These are phyloP conservation scores for Penicillium nordicum DNA, from an alignment of 2,329 filamentous ascomycete species.

Conservation along the genomic window DNA sequence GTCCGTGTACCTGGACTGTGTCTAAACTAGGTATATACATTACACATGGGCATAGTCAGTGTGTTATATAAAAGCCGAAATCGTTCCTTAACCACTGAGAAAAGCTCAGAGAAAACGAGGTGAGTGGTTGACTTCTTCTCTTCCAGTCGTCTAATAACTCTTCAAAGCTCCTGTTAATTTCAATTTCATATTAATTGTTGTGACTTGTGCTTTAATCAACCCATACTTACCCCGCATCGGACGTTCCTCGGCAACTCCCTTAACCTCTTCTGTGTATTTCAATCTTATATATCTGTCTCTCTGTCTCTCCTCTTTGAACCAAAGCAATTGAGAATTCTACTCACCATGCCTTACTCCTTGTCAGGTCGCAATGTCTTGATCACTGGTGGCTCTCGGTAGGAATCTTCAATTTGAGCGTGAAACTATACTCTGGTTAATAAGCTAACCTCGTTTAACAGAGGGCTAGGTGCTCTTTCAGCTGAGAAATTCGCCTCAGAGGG, in stretches of 20 bases:
- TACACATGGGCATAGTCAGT: too few relatives aligned
- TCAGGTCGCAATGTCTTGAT: slow-evolving; percentile 61
- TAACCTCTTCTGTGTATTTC: not conserved
- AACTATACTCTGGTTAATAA: not conserved
- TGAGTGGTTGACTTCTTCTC: not conserved
- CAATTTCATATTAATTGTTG: too few relatives aligned
- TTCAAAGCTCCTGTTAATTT: too few relatives aligned
- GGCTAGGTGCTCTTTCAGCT: slow-evolving; percentile 66
- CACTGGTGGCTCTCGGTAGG: slow-evolving; percentile 62
- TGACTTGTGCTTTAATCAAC: too few relatives aligned
- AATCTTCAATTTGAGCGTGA: not conserved
- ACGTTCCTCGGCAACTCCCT: not conserved
- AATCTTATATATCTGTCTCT: not conserved
- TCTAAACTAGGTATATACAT: too few relatives aligned
- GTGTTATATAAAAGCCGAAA: too few relatives aligned
- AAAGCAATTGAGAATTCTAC: not conserved
- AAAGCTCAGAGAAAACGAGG: not conserved
- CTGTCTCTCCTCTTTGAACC: not conserved
- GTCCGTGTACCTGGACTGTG: too few relatives aligned
- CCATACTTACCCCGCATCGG: not conserved
- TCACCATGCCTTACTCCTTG: slow-evolving; percentile 60
- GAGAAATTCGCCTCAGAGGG: slow-evolving; percentile 66
- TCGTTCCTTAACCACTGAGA: too few relatives aligned
- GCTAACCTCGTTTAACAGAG: slow-evolving; percentile 46
- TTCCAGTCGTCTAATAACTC: not conserved